Conservation (phyloP, 1,139 yeast genomes). For the Suhomyces ambrosiae region DNA sequence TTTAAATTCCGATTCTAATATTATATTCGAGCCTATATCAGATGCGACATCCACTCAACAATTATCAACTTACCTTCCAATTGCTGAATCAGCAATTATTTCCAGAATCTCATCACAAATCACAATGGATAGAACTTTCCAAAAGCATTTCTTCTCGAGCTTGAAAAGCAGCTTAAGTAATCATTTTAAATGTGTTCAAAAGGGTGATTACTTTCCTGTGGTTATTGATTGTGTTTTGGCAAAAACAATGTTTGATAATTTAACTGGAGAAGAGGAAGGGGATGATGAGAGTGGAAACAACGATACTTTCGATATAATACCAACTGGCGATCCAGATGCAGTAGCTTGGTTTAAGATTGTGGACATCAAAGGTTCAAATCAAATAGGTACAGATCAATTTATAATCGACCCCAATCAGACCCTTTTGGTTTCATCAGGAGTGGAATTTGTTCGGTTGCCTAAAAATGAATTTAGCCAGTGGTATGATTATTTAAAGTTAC, state of each 20-base stretch:
- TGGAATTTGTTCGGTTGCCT: conserved; percentile 44
- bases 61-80: conserved; percentile 21
- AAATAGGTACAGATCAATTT: conserved; percentile 45
- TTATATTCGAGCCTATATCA: conserved; percentile 30
- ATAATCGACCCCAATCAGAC: conserved; percentile 67
- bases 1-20: conserved; percentile 30
- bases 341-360: conserved; percentile 83
- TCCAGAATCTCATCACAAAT: conserved; percentile 72
- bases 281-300: conserved; percentile 21
- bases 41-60: conserved; percentile 9
- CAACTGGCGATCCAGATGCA: conserved; percentile 66
- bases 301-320: conserved; percentile 43
- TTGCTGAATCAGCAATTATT: conserved; percentile 48
- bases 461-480: conserved; percentile 42
- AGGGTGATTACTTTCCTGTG: conserved; percentile 73
- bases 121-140: conserved; percentile 67
- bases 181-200: conserved; percentile 56
- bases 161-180: conserved; percentile 64
- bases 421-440: conserved; percentile 68
- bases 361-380: conserved; percentile 37
- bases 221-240: conserved; percentile 75
- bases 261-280: conserved; percentile 31
- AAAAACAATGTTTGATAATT: conserved; percentile 52
- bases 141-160: conserved; percentile 64
- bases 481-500: conserved; percentile 42